Conservation (phyloP, 306 rosid species). For the Ceratonia siliqua region DNA sequence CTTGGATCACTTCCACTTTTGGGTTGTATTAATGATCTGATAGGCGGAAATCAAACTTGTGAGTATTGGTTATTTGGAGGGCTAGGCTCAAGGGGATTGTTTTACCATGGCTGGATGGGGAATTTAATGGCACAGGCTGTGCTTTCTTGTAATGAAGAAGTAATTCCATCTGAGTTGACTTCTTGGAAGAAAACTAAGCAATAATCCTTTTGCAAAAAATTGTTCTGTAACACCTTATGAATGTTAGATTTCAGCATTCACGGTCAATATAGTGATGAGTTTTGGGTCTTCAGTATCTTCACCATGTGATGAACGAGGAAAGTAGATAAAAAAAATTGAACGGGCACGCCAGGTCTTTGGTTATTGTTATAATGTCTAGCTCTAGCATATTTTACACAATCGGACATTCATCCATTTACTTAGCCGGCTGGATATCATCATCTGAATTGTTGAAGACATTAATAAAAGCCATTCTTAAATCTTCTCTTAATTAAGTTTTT, state of each 20-base stretch:
- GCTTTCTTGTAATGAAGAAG: slow-evolving; percentile 60
- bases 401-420: no score
- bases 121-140: slow-evolving; percentile 76
- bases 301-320: neutral
- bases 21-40: slow-evolving; percentile 71
- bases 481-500: no score
- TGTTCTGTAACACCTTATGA: neutral
- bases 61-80: slow-evolving; percentile 91
- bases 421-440: no score
- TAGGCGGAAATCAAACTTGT: slow-evolving; percentile 46
- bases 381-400: no score
- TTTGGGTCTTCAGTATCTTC: neutral
- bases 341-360: no score
- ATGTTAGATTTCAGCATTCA: slow-evolving; percentile 16
- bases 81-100: slow-evolving; percentile 88
- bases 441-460: no score
- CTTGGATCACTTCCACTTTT: slow-evolving; percentile 84
- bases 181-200: slow-evolving; percentile 59
- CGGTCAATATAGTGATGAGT: neutral
- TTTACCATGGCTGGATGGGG: slow-evolving; percentile 94
- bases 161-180: slow-evolving; percentile 74
- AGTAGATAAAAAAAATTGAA: neutral
- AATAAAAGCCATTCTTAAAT: no score
- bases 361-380: no score
- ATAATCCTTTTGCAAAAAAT: neutral